These are phyloP conservation scores for Naumovozyma baii DNA, from an alignment of 805 yeast genomes.

Conservation along the genomic window DNA sequence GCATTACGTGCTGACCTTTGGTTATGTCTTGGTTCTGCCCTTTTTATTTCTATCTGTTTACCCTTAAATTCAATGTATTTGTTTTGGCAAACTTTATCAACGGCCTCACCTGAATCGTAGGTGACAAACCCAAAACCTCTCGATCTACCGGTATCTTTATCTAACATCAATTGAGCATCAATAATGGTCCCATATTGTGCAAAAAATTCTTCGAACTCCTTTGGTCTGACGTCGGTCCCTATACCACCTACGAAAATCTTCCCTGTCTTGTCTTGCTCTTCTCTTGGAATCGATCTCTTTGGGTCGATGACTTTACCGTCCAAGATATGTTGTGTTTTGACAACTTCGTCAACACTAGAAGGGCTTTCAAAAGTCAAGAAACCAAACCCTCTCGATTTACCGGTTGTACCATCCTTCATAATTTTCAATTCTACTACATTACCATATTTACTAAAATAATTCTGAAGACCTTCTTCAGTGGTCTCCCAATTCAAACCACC, in stretches of 20 bases:
- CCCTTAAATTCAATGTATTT: conserved; percentile 81
- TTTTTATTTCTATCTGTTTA: conserved; percentile 71
- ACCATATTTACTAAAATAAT: conserved; percentile 81
- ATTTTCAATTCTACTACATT: conserved; percentile 81
- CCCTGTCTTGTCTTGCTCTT: conserved; percentile 93
- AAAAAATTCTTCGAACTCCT: conserved; percentile 79
- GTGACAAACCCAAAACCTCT: conserved; percentile 97
- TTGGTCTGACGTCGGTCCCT: conserved; percentile 86
- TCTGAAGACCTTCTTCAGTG: conserved; percentile 73
- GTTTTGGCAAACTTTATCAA: conserved; percentile 76
- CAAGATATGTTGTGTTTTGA: conserved; percentile 74
- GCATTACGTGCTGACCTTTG: conserved; percentile 31
- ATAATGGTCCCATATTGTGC: conserved; percentile 82
- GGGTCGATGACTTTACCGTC: conserved; percentile 98
- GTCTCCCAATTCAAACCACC: conserved; percentile 99
- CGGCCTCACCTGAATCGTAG: conserved; percentile 89
- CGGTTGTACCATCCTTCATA: conserved; percentile 82
- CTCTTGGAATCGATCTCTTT: conserved; percentile 93
- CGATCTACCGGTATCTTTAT: conserved; percentile 93
- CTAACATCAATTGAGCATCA: conserved; percentile 95
- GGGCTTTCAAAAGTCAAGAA: conserved; percentile 81
- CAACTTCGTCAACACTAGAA: conserved; percentile 73
- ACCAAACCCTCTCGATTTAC: conserved; percentile 92
- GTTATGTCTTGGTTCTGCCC: conserved; percentile 76
- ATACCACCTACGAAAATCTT: conserved; percentile 97